Base-by-base conservation (phyloP, 2,329 filamentous ascomycete genomes). In the Ceratocystis alfenasii region DNA sequence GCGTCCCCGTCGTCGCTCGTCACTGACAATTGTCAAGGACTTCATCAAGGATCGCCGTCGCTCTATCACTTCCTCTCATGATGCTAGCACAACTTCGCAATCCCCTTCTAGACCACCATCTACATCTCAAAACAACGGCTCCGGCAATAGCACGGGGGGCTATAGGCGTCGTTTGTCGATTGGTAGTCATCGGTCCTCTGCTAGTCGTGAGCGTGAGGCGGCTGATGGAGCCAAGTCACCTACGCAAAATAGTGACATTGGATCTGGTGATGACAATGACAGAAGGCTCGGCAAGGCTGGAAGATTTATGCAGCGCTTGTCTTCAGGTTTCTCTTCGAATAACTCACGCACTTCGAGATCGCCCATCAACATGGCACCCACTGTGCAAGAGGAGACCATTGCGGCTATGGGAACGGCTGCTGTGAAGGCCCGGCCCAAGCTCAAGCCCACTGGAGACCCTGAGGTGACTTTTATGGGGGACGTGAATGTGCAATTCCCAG, bases 401-500 rank as follows among this genome's bases (percentile, higher is more conserved):
- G 75, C 76, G 64, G 71, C 73, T 7, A 74, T 68, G 44, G 72
- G 72, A 15, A 68, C 71, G 4, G 66, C 66, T 15, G 65, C 66
- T 3, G 50, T 68, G 1, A 55, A 64, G 30, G 64, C 67, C 20
- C 62, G 66, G 7, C 57, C 72, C 1, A 68, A 66, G 67, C 72
- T 71, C 8, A 70, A 72, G 22, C 71, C 76, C 0, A 75, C 74
- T 61, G 66, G 66, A 25, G 66, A 67, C 30, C 62, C 66, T 8
- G 77, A 85, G 64, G 80, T 87, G 30, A 80, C 89, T 2, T 86
- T 87, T 68, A 82, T 95, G 74, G 90, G 92, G 62, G 90, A 96
- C 72, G 87, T 99, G 69, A 97, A 99, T 71, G 89, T 97, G 10
- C 94, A 99, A 74, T 96, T 99, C 74, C 94, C 94, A 0, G 93